A percentile compares a stretch with the other conserved stretches of the same genome.
Conservation (phyloP, 2,329 filamentous ascomycete genomes). For the Penicillium brasilianum region DNA sequence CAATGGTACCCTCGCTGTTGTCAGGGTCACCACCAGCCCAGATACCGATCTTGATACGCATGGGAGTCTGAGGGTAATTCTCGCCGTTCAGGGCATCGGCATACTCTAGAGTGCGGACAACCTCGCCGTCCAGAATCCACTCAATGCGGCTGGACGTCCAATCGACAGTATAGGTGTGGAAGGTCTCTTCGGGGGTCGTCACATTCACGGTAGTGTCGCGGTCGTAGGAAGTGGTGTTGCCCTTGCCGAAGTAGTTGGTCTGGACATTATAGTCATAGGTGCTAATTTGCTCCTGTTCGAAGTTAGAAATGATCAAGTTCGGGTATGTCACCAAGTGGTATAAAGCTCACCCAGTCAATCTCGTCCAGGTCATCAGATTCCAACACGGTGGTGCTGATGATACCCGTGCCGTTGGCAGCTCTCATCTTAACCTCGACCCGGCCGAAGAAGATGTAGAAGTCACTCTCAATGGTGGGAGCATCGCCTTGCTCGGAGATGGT, state of each 20-base stretch:
- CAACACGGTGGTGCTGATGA: slow-evolving; percentile 88
- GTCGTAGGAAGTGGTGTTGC: slow-evolving; percentile 77
- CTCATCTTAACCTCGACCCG: slow-evolving; percentile 84
- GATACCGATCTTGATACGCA: slow-evolving; percentile 71
- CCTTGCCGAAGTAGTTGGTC: slow-evolving; percentile 97
- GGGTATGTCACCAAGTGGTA: too few relatives aligned
- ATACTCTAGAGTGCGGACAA: slow-evolving; percentile 66
- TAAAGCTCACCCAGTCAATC: slow-evolving; percentile 89
- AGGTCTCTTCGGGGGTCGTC: slow-evolving; percentile 58
- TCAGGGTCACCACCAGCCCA: slow-evolving; percentile 67
- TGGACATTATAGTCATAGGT: slow-evolving; percentile 57
- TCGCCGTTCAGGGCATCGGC: slow-evolving; percentile 63
- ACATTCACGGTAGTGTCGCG: slow-evolving; percentile 78
- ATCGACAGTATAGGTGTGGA: slow-evolving; percentile 60
- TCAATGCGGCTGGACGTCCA: slow-evolving; percentile 68
- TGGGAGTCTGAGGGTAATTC: slow-evolving; percentile 74
- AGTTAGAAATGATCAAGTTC: not conserved
- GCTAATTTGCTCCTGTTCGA: slow-evolving; percentile 44
- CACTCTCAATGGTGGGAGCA: slow-evolving; percentile 81
- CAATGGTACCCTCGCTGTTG: slow-evolving; percentile 57
- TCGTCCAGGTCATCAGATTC: slow-evolving; percentile 92
- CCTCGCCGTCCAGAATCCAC: slow-evolving; percentile 68
- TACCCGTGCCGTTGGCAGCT: slow-evolving; percentile 83
- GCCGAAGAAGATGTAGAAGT: slow-evolving; percentile 99
- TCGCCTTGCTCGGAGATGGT: slow-evolving; percentile 78